Evolutionary conservation across 768 basidiomycete genomes (phyloP).

Genomic region (Termitomyces sp.): DNA sequence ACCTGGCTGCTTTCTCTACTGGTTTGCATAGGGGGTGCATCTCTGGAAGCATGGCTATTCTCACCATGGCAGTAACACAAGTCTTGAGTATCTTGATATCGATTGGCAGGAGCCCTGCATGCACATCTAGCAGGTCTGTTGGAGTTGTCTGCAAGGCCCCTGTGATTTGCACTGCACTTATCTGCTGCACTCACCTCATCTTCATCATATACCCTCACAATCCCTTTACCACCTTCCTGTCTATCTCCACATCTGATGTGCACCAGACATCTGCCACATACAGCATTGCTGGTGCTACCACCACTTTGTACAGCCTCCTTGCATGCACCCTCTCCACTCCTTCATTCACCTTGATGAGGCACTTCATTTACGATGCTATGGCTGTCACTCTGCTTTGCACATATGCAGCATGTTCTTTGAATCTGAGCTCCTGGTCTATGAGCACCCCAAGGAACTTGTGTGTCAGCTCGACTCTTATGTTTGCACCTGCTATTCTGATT

Average conservation of each 20-base stretch:
- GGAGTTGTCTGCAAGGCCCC: conserved; percentile 14
- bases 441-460: conserved; percentile 15
- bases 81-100: conserved; percentile 7
- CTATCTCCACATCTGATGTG: not conserved
- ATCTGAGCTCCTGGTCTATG: conserved; percentile 13
- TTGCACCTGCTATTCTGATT: not conserved
- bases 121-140: conserved; percentile 8
- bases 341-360: not conserved
- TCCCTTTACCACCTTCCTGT: not conserved
- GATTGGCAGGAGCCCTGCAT: conserved; percentile 12
- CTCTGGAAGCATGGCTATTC: conserved; percentile 4
- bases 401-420: conserved; percentile 9
- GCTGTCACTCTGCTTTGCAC: not conserved
- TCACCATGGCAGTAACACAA: not conserved
- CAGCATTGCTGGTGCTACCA: not conserved
- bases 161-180: conserved; percentile 5
- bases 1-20: not conserved
- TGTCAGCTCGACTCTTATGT: not conserved
- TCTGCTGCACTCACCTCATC: not conserved
- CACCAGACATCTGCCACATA: conserved; percentile 18
- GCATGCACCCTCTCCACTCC: not conserved
- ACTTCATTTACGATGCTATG: not conserved
- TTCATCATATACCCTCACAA: not conserved
- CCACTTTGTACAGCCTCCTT: not conserved
- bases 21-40: conserved; percentile 7